Evolutionary conservation across 2,329 filamentous ascomycete species (phyloP), one percentile per base, ranked within the genome.

Genomic region (Colletotrichum filicis): DNA sequence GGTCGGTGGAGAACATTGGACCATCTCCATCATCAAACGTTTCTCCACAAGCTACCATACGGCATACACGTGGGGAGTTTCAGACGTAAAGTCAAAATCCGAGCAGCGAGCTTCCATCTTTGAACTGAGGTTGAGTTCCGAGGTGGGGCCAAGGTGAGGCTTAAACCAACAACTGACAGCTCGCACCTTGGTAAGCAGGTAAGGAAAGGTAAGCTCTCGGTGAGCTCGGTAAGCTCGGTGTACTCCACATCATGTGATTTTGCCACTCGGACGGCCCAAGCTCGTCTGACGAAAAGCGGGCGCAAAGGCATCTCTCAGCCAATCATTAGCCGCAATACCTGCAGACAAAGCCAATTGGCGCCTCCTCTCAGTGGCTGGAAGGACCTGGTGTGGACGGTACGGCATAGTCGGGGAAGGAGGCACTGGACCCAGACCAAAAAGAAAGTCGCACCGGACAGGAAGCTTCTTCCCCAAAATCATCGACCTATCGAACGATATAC

Each of bases 381-480:
- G n/a, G 26, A 24, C 11, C 70, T 59, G 55, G 53, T 52, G 66
- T 57, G 46, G 37, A 52, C 42, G 22, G 37, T 49, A 4, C 64
- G 64, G 28, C n/a, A 49, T 35, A 7, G 46, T 61, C 57, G 58
- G 69, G 65, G 65, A 49, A 57, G 42, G 32, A 52, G 52, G n/a
- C 52, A 57, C 32, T 49, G 30, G 53, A 24, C 52, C 59, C 52
- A 65, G 35, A 37, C 68, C 42, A 52, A 71, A 73, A 73, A 71
- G 56, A 71, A 64, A 63, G 66, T 55, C 60, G 60, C 66, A 70
- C 56, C 26, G 55, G 62, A 66, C 52, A 37, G 62, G 62, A 66
- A 66, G 68, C 68, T 65, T 71, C 61, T 71, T 35, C 61, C 66
- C 71, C 71, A 71, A 73, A 66, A 71, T 73, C 71, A 56, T 71